Evolutionary conservation across 2,329 filamentous ascomycete species (phyloP), one percentile per base, ranked within the genome.

Genomic region (Colletotrichum noveboracense): DNA sequence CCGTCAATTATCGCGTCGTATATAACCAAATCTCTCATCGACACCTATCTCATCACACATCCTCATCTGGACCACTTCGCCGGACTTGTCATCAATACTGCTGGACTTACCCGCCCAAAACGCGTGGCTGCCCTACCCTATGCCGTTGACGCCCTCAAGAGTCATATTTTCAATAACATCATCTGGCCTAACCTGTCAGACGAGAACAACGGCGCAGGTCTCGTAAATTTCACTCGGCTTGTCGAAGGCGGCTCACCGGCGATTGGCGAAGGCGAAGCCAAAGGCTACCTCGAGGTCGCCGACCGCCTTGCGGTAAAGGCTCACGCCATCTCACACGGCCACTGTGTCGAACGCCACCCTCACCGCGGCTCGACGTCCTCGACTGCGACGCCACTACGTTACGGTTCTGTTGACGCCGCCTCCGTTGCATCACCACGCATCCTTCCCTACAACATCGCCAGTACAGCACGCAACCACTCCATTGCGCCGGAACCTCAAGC

Each of bases 181-280:
- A 98, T 98, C 70, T 99, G 97, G 97, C 97, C 97, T 0, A 99
- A 99, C 79, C 87, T 99, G 52, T 97, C 95, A 0, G 96, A 99
- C 81, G 97, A 99, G 85, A 97, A 98, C 83, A 96, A 96, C 38
- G 97, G 97, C 28, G 96, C 96, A 6, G 97, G 97, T 0, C 89
- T 99, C 32, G 92, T 99, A 38, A 98, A 95, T 0, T 98, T 98
- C 80, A 93, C 96, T 83, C 92, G 97, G 18, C 88, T 99, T 12
- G 93, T 95, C 7, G 96, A 98, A 82, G 96, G 96, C 13, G 96
- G 96, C 5, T 97, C 96, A 75, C 93, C 94, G 3, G 93, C 95
- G 30, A 88, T 98, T 8, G 96, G 96, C 3, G 93, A 95, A 77
- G 95, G 95, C 2, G 93, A 95, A 28, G 92, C 91, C 52, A 92